Conservation (phyloP, 805 yeast species). For the Nadsonia fulvescens region DNA sequence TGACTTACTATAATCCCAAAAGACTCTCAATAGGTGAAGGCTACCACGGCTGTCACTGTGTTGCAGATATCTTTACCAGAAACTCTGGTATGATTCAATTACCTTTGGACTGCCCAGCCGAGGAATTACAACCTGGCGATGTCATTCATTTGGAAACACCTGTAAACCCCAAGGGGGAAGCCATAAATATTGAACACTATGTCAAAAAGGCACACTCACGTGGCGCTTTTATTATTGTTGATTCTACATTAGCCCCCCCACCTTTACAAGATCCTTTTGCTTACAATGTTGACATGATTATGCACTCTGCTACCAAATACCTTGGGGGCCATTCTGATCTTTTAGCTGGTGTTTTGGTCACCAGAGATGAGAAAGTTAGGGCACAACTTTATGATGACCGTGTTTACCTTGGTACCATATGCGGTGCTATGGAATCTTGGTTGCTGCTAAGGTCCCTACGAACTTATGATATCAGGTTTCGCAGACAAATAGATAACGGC, state of each 20-base stretch:
- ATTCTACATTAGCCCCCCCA: conserved; percentile 89
- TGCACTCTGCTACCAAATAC: conserved; percentile 88
- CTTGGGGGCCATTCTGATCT: conserved; percentile 93
- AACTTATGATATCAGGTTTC: conserved; percentile 58
- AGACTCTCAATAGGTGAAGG: conserved; percentile 58
- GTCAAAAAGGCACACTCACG: conserved; percentile 57
- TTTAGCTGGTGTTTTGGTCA: conserved; percentile 61
- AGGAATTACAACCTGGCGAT: conserved; percentile 43
- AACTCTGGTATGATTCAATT: conserved; percentile 27
- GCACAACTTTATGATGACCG: conserved; percentile 41
- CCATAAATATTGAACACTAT: conserved; percentile 41
- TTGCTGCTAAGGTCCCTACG: conserved; percentile 63
- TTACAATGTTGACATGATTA: conserved; percentile 72
- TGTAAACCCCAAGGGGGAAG: conserved; percentile 63
- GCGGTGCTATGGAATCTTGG: conserved; percentile 61
- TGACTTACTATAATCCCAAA: conserved; percentile 57
- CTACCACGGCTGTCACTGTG: conserved; percentile 72
- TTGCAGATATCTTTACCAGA: conserved; percentile 43
- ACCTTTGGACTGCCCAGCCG: conserved; percentile 14
- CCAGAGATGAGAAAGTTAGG: conserved; percentile 34
- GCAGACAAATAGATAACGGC: conserved; percentile 47
- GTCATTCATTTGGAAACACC: conserved; percentile 77
- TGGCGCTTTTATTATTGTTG: conserved; percentile 60
- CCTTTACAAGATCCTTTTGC: conserved; percentile 69
- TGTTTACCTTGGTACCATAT: conserved; percentile 55